These are phyloP conservation scores for Pestalotiopsis fici DNA, from an alignment of 2,329 filamentous ascomycete species.

Conservation along the genomic window DNA sequence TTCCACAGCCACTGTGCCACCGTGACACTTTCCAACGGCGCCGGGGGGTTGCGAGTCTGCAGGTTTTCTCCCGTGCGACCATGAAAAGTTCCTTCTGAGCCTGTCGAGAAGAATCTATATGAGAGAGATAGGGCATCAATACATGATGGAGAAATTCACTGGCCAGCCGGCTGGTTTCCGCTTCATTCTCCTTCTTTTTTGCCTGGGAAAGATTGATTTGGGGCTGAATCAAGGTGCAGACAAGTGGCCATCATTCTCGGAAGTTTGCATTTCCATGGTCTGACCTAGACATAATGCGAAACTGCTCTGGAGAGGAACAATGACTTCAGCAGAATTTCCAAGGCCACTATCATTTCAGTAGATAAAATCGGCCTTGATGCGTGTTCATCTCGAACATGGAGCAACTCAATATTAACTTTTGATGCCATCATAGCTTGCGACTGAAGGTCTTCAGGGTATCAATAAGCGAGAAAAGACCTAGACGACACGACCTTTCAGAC, in stretches of 20 bases:
- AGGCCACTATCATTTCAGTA: too few species aligned
- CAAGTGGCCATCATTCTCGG: neutral
- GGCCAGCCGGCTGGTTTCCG: neutral
- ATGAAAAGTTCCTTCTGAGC: too few species aligned
- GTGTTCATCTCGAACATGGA: too few species aligned
- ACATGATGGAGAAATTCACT: neutral
- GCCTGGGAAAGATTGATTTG: neutral
- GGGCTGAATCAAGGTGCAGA: neutral
- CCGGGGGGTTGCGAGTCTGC: too few species aligned
- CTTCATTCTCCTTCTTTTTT: neutral
- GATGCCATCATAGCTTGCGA: too few species aligned
- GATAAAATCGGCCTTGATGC: too few species aligned
- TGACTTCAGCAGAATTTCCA: neutral
- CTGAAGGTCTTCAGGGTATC: too few species aligned
- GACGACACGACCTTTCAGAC: too few species aligned
- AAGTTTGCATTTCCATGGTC: neutral
- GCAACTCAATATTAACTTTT: too few species aligned
- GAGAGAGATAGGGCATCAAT: slow-evolving; percentile 2
- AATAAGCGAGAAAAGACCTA: too few species aligned
- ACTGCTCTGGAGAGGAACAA: neutral
- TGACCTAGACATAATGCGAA: neutral
- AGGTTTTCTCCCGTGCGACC: too few species aligned
- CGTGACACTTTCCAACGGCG: neutral
- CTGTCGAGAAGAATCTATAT: neutral
- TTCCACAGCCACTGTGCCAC: neutral